Conservation (phyloP, 2,329 filamentous ascomycete genomes). For the Coniochaeta ligniaria region DNA sequence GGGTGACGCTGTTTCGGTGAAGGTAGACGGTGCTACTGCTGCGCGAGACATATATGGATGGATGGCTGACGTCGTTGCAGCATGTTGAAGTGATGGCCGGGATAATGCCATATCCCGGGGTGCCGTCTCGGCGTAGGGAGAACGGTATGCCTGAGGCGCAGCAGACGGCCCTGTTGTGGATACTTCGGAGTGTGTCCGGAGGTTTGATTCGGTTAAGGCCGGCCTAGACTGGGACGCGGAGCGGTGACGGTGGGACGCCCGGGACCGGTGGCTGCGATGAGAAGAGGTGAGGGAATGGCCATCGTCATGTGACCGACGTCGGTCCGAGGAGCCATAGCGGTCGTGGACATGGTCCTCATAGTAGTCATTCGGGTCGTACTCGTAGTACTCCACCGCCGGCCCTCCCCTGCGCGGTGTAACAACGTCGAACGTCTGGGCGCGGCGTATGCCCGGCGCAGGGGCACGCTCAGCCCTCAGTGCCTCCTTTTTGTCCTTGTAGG, state of each 20-base stretch:
- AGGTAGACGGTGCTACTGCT: background rate
- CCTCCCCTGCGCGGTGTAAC: conserved; percentile 12
- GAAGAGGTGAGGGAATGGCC: conserved; percentile 20
- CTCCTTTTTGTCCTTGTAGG: conserved; percentile 82
- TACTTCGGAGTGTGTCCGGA: conserved; percentile 45
- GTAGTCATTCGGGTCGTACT: conserved; percentile 18
- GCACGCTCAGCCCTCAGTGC: conserved; percentile 61
- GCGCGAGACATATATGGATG: background rate
- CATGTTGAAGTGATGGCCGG: conserved; percentile 26
- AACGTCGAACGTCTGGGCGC: conserved; percentile 51
- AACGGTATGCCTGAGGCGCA: conserved; percentile 27
- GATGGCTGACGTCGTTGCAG: conserved; percentile 18
- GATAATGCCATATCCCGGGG: conserved; percentile 35
- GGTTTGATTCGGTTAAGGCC: conserved; percentile 44
- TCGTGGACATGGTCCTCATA: conserved; percentile 18
- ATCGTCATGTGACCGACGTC: conserved; percentile 18
- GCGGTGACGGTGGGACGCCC: conserved; percentile 24
- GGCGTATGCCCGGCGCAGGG: conserved; percentile 34
- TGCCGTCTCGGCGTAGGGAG: conserved; percentile 35
- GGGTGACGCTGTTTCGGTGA: conserved; percentile 3
- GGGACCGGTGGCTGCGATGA: conserved; percentile 31
- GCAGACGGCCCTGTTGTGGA: conserved; percentile 39
- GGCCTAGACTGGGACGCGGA: conserved; percentile 24
- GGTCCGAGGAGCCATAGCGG: conserved; percentile 8
- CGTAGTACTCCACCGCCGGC: conserved; percentile 12